phyloP scores from a whole-genome alignment of 305 asterid species.

The Fraxinus sp. region DNA sequence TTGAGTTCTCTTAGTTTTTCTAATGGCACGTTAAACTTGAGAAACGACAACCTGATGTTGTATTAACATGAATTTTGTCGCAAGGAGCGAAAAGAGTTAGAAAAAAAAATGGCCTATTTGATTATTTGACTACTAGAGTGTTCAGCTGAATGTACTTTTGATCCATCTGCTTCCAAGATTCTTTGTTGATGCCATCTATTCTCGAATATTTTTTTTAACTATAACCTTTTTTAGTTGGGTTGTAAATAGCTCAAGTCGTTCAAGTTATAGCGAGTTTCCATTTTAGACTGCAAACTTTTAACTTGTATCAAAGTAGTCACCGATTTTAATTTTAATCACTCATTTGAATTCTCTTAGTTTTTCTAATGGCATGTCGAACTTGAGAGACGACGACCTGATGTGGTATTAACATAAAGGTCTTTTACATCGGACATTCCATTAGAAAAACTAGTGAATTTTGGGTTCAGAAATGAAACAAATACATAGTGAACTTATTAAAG shows the following conservation, averaged over 20 bases:
- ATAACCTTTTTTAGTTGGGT: too few species aligned
- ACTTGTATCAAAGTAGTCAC: too few species aligned
- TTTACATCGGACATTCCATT: not conserved
- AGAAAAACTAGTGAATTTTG: not conserved
- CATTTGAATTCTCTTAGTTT: too few species aligned
- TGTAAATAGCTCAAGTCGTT: too few species aligned
- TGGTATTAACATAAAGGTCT: not conserved
- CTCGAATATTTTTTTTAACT: too few species aligned
- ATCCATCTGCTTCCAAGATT: not conserved
- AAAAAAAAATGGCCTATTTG: conserved; percentile 57
- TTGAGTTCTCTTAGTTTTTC: not conserved
- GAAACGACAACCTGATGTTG: not conserved
- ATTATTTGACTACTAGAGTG: conserved; percentile 12
- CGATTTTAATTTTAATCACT: too few species aligned
- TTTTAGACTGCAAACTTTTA: too few species aligned
- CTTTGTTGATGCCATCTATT: not conserved
- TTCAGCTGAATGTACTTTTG: not conserved
- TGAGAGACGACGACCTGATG: not conserved
- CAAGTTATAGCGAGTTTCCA: too few species aligned
- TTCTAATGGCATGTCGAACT: not conserved
- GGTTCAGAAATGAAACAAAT: not conserved
- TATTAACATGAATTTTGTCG: conserved; percentile 45
- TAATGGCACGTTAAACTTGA: not conserved
- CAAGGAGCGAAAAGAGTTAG: conserved; percentile 72
- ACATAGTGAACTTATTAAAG: not conserved